Base-by-base conservation (phyloP, 306 rosid species). In the Lagenaria siceraria region DNA sequence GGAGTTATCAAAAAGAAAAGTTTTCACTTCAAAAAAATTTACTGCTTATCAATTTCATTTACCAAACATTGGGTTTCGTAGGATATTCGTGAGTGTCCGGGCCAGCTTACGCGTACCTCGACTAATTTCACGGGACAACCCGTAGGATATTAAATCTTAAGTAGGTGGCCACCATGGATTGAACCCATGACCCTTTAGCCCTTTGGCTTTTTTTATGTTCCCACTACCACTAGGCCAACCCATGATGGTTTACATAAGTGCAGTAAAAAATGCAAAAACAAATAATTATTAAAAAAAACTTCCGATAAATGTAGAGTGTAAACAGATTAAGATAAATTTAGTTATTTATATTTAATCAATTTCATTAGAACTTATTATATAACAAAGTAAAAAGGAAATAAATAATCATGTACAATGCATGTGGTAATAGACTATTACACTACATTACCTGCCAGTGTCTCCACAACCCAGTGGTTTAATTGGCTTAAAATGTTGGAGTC, bases 381-480 rank as follows among this genome's bases (percentile, higher is more conserved):
- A 17, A 48, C 10, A 73, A 49, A 15, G 63, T 27, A 24, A 48
- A 72, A 49, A 29, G 0, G n/a, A 71, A 46, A 43, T 21, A n/a
- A n/a, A n/a, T n/a, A 22, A 46, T 65, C 51, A 52, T 49, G 31
- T 29, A 13, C 27, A 53, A 19, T 74, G 78, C 49, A 2, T 22
- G 14, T 5, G n/a, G 14, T 70, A 46, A 43, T 24, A 68, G 35
- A 42, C 19, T 62, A 31, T 15, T 31, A 63, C 43, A 27, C 74
- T 27, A 51, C 76, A 73, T 52, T 89, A 92, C 98, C 98, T 95
- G 84, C 98, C 97, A 62, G 98, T 95, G 81, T 95, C 97, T 80
- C 98, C 98, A 79, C 90, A 88, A 66, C 98, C 98, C 92, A 95
- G 83, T 10, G 98, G 97, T 74, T 89, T 90, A 52, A 95, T 80